Conservation (phyloP, 495 filamentous ascomycete species). For the Lepidopterella palustris region DNA sequence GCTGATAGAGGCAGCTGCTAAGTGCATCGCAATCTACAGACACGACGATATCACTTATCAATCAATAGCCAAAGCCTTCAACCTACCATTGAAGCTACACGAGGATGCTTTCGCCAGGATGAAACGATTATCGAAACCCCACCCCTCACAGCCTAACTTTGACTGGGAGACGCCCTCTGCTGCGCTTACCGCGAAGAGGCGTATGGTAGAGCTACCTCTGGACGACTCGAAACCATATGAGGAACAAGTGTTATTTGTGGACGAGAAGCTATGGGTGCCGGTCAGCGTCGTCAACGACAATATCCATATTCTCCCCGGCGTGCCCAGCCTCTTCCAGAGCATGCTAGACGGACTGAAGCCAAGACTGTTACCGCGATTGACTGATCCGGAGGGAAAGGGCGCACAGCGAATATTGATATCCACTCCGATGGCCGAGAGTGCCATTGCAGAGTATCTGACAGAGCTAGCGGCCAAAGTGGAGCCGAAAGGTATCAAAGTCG, state of each 20-base stretch:
- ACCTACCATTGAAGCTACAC: slow-evolving; percentile 68
- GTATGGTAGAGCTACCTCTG: slow-evolving; percentile 83
- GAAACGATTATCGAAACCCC: slow-evolving; percentile 69
- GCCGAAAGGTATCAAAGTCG: slow-evolving; percentile 79
- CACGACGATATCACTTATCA: slow-evolving; percentile 98
- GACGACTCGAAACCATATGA: slow-evolving; percentile 56
- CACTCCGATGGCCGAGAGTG: slow-evolving; percentile 80
- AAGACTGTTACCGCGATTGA: slow-evolving; percentile 57
- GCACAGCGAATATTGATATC: slow-evolving; percentile 71
- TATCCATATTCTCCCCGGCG: slow-evolving; percentile 85
- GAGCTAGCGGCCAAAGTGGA: slow-evolving; percentile 65
- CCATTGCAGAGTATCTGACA: slow-evolving; percentile 73
- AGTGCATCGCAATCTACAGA: slow-evolving; percentile 38
- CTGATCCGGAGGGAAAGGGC: slow-evolving; percentile 72
- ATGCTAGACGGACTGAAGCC: slow-evolving; percentile 73
- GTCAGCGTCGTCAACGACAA: slow-evolving; percentile 84
- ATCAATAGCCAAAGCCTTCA: slow-evolving; percentile 86
- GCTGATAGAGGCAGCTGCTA: slow-evolving; percentile 8
- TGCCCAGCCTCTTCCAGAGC: slow-evolving; percentile 74
- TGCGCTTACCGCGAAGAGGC: slow-evolving; percentile 66
- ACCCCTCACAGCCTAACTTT: slow-evolving; percentile 66
- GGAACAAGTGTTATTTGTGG: slow-evolving; percentile 65
- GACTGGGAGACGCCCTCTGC: slow-evolving; percentile 79
- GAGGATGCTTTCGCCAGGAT: slow-evolving; percentile 68
- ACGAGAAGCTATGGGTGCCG: slow-evolving; percentile 85